Evolutionary conservation across 129 eudicot genomes (phyloP).

Genomic region (Chrysanthemum makinoi): DNA sequence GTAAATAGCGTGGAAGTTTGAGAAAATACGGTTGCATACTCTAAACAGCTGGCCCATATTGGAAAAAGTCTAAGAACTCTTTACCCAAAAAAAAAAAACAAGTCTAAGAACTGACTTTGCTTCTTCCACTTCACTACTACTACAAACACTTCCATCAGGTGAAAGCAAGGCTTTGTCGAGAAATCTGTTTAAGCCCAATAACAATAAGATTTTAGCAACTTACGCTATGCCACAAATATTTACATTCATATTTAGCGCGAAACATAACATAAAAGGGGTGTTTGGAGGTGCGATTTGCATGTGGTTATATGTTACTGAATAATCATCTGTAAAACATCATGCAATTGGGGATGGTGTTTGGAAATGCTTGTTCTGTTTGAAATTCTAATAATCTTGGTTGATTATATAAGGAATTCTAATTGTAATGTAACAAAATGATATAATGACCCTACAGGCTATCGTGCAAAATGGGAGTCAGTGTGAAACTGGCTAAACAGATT

Average conservation of each 20-base stretch:
- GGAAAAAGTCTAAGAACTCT: constrained; percentile 49
- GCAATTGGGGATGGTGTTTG: too few species aligned
- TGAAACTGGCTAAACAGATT: too few species aligned
- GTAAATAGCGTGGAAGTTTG: constrained; percentile 56
- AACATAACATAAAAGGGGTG: not conserved
- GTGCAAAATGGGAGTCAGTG: too few species aligned
- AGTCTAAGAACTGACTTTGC: constrained; percentile 40
- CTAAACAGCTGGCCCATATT: constrained; percentile 50
- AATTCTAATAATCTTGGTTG: too few species aligned
- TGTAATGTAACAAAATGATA: too few species aligned
- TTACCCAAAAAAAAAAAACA: too few species aligned
- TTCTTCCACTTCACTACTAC: constrained; percentile 40
- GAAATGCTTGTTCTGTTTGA: too few species aligned
- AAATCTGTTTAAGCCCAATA: constrained; percentile 25
- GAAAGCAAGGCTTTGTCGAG: constrained; percentile 45
- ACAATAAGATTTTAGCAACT: not conserved
- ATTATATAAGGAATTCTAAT: too few species aligned
- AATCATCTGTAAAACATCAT: too few species aligned
- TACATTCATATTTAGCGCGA: not conserved
- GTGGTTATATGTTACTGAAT: not conserved
- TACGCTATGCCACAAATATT: not conserved
- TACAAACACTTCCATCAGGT: constrained; percentile 24
- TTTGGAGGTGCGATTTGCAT: not conserved
- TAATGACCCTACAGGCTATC: too few species aligned
- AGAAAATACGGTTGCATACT: constrained; percentile 39